Base-by-base conservation (phyloP, 176 grass and related monocot species). In the Zizania latifolia region DNA sequence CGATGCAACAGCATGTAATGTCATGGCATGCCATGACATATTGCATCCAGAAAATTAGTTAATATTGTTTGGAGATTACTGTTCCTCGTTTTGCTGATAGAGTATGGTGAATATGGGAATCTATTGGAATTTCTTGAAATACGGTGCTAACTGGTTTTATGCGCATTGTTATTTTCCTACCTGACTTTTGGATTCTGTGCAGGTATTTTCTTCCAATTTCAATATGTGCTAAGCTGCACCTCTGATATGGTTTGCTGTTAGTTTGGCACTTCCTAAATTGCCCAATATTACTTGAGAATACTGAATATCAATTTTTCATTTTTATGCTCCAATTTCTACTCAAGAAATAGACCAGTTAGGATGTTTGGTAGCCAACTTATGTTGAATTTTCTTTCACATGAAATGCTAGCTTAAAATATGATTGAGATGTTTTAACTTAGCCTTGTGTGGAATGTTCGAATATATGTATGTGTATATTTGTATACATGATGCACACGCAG, bases 131-230 rank as follows among this genome's bases (percentile, higher is more conserved):
- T 40, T 67, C 17, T 33, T 74, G 34, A 19, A 77, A 54, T 72
- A 10, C 72, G 72, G 19, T 37, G 5, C 15, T 75, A 48, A 33
- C 40, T 78, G 7, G 27, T 81, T 31, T 57, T 79, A 40, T 80
- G 8, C 30, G 2, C 26, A 9, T 53, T 40, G 13, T 66, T 37
- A 34, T 38, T 27, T 58, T 69, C 41, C 31, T 32, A 16, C 46
- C 91, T 94, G 95, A 23, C 28, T 92, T 83, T 65, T 90, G 76
- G 95, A 99, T 50, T 94, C 95, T 17, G 43, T n/a, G n/a, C n/a
- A n/a, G n/a, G n/a, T n/a, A n/a, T n/a, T n/a, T n/a, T n/a, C n/a
- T n/a, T n/a, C n/a, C n/a, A n/a, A n/a, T n/a, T n/a, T n/a, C n/a
- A n/a, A n/a, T n/a, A n/a, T n/a, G n/a, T n/a, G n/a, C n/a, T n/a